Conservation (phyloP, 2,329 filamentous ascomycete genomes). For the Neocatenulostroma microsporum region DNA sequence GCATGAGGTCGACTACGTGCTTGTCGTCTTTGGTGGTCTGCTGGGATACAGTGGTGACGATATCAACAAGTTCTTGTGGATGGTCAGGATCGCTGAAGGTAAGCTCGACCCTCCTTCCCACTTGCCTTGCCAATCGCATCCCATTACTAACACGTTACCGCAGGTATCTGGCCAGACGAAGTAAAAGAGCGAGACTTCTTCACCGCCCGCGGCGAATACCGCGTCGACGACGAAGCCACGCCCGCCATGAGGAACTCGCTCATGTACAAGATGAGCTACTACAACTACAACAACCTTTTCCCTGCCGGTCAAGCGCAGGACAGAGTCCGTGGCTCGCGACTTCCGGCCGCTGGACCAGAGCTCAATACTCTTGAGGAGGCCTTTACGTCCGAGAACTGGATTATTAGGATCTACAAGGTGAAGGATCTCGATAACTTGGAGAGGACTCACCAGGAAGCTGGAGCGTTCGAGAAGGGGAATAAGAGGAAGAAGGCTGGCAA, state of each 20-base stretch:
- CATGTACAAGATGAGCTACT: conserved; percentile 99
- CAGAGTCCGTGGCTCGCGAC: conserved; percentile 70
- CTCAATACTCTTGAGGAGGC: conserved; percentile 91
- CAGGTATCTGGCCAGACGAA: conserved; percentile 91
- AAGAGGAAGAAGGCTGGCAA: conserved; percentile 75
- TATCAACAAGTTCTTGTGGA: conserved; percentile 99
- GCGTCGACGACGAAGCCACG: conserved; percentile 85
- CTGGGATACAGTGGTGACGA: conserved; percentile 97
- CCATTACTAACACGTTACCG: neutral
- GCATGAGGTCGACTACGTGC: conserved; percentile 97
- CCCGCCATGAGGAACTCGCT: conserved; percentile 98
- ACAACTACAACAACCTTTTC: conserved; percentile 93
- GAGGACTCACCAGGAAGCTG: conserved; percentile 66
- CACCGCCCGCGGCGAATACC: conserved; percentile 86
- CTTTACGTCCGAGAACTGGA: conserved; percentile 99
- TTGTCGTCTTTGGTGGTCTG: conserved; percentile 92
- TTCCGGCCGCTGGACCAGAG: conserved; percentile 78
- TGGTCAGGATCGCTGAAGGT: conserved; percentile 97
- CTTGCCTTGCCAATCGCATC: neutral
- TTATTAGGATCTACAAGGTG: conserved; percentile 99
- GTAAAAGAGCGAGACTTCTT: conserved; percentile 97
- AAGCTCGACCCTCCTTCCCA: conserved; percentile 4
- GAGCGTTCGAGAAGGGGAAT: conserved; percentile 66
- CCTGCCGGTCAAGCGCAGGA: conserved; percentile 83
- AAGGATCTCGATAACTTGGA: conserved; percentile 97